Conservation (phyloP, 2,329 filamentous ascomycete genomes). For the Fusarium sp. region DNA sequence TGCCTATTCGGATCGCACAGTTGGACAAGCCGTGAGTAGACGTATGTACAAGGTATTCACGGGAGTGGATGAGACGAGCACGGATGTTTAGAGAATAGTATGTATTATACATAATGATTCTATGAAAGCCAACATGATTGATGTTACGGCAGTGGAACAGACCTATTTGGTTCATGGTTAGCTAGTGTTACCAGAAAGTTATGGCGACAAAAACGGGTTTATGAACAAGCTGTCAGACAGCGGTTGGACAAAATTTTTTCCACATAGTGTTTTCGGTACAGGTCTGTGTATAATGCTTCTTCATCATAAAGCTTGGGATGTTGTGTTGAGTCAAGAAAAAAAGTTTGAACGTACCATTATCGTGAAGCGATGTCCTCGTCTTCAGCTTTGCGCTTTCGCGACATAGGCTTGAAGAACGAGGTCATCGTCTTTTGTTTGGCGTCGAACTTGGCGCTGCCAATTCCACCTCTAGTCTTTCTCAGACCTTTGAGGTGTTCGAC, state of each 20-base stretch:
- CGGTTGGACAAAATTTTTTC: slow-evolving; percentile 82
- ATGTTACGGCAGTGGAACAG: slow-evolving; percentile 3
- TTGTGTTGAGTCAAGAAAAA: slow-evolving; percentile 15
- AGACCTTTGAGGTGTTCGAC: slow-evolving; percentile 77
- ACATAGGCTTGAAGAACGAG: slow-evolving; percentile 73
- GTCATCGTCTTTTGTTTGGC: slow-evolving; percentile 79
- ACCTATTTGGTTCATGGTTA: slow-evolving; percentile 39
- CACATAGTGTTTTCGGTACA: slow-evolving; percentile 79
- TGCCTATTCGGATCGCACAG: slow-evolving; percentile 61
- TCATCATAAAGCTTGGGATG: slow-evolving; percentile 69
- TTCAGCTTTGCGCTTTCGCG: slow-evolving; percentile 45
- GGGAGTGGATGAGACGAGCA: slow-evolving; percentile 64
- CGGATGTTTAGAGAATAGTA: slow-evolving; percentile 57
- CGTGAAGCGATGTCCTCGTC: slow-evolving; percentile 36
- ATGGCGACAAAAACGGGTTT: slow-evolving; percentile 39
- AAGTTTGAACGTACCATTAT: slow-evolving; percentile 53
- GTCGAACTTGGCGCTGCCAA: slow-evolving; percentile 82
- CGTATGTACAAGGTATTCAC: slow-evolving; percentile 71
- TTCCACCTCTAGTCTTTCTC: slow-evolving; percentile 83
- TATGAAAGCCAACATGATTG: slow-evolving; percentile 12
- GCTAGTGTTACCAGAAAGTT: slow-evolving; percentile 30
- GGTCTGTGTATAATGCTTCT: slow-evolving; percentile 79
- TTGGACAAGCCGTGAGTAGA: slow-evolving; percentile 69
- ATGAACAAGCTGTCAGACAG: slow-evolving; percentile 71
- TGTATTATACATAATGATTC: slow-evolving; percentile 22